Evolutionary conservation across 1,284 basidiomycete genomes (phyloP), one percentile per base, ranked within the genome.

Genomic region (Cystobasidium pallidum): DNA sequence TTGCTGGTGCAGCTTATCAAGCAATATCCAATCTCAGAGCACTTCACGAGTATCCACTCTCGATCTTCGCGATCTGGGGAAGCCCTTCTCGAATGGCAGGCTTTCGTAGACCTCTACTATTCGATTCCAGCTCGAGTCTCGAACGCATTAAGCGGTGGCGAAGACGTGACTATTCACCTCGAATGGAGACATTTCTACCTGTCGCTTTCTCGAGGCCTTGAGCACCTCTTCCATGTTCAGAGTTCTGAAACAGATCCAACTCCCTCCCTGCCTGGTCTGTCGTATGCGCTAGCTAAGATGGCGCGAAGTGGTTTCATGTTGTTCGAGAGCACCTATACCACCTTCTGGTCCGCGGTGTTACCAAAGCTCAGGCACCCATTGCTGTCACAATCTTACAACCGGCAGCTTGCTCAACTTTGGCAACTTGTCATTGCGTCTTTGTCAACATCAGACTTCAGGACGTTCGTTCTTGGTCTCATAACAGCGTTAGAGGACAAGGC

Each of bases 121-220:
- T 52, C 68, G 15, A 11, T 71, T n/a, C 61, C 68, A 26, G 51
- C 58, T 15, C 54, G 61, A 34, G 45, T 71, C 19, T 43, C 68
- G 13, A 71, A 71, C 47, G 34, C 36, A 59, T 49, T 30, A 6
- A 10, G 3, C 26, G 19, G 41, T 32, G 54, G 41, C 17, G 32
- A 3, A 10, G 26, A 15, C 10, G 24, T 62, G 19, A 47, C 68
- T 19, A 8, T 11, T n/a, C 43, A 1, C 0, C 51, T 71, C 2
- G 54, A 71, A n/a, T 71, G 68, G 68, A 63, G 68, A 34, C 19
- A 36, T 6, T 71, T 64, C 61, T 41, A 52, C 17, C 19, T 41
- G 10, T 58, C 32, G 26, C 3, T 34, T 26, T 32, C 66, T 6
- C 13, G 39, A 4, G 39, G 45, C 11, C 21, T 59, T 6, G 66